Conservation (phyloP, 1,284 basidiomycete genomes). For the Polyporus tsugae region DNA sequence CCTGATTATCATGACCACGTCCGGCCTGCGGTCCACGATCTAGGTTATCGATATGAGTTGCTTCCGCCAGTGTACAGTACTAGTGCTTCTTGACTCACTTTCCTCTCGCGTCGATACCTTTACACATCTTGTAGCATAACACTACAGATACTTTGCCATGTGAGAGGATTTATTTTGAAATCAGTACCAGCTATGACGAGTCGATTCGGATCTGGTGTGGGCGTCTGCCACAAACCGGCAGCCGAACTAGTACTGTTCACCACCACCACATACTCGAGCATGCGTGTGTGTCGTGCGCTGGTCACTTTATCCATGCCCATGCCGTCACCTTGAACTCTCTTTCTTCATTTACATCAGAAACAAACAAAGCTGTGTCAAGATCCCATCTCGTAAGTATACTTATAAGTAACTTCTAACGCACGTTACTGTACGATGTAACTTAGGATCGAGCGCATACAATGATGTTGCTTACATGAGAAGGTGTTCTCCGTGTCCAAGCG, state of each 20-base stretch:
- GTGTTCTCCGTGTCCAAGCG: background rate
- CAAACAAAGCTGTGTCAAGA: background rate
- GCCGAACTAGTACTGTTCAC: background rate
- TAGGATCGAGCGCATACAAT: conserved; percentile 1
- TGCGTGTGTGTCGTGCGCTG: background rate
- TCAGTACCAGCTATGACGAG: background rate
- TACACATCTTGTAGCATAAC: conserved; percentile 1
- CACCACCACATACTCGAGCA: background rate
- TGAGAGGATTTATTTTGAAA: background rate
- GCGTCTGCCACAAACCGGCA: background rate
- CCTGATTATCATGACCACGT: background rate
- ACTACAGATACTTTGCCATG: background rate
- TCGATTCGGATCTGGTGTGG: background rate
- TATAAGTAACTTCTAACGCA: background rate
- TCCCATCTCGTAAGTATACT: background rate
- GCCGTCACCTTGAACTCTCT: background rate
- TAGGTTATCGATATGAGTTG: background rate
- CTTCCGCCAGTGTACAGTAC: conserved; percentile 9
- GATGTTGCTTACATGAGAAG: background rate
- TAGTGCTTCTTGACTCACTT: background rate
- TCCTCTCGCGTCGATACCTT: background rate
- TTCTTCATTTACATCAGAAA: background rate
- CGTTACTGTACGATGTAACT: too few relatives aligned
- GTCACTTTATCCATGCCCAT: background rate
- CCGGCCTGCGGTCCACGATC: conserved; percentile 4